Conservation (phyloP, 2,329 filamentous ascomycete species). For the Colletotrichum sp. region DNA sequence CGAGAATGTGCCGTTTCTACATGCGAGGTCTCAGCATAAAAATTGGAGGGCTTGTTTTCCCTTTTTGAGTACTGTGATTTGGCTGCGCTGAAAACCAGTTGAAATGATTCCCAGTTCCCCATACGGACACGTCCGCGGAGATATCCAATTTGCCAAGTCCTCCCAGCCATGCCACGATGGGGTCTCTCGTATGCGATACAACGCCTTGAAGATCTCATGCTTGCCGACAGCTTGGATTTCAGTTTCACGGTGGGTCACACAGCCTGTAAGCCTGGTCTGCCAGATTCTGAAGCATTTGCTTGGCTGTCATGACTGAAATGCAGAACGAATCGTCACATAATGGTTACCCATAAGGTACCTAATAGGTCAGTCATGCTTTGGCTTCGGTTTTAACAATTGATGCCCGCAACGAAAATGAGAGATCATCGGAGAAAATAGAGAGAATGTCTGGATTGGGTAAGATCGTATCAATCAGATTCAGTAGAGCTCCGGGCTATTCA, state of each 20-base stretch:
- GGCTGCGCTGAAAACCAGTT: neutral
- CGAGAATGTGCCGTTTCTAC: neutral
- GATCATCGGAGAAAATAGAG: neutral
- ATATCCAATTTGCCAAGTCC: neutral
- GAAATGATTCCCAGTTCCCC: neutral
- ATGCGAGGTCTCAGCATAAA: neutral
- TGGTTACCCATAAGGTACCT: too few species aligned
- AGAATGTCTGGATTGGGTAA: neutral
- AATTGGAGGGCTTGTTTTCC: neutral
- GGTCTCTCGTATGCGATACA: neutral
- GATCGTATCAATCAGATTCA: neutral
- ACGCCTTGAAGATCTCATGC: neutral
- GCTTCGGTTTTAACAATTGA: too few species aligned
- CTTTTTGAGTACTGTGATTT: fast-evolving
- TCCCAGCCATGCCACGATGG: neutral
- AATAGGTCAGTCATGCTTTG: too few species aligned
- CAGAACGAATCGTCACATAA: neutral
- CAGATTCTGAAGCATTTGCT: fast-evolving
- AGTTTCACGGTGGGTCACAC: neutral
- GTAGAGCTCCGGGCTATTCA: neutral
- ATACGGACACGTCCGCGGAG: neutral
- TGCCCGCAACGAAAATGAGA: too few species aligned
- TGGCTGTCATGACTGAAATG: neutral
- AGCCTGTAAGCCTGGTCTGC: neutral
- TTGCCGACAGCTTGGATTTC: neutral